Base-by-base conservation (phyloP, 257 asterid species). In the Voacanga thouarsii region DNA sequence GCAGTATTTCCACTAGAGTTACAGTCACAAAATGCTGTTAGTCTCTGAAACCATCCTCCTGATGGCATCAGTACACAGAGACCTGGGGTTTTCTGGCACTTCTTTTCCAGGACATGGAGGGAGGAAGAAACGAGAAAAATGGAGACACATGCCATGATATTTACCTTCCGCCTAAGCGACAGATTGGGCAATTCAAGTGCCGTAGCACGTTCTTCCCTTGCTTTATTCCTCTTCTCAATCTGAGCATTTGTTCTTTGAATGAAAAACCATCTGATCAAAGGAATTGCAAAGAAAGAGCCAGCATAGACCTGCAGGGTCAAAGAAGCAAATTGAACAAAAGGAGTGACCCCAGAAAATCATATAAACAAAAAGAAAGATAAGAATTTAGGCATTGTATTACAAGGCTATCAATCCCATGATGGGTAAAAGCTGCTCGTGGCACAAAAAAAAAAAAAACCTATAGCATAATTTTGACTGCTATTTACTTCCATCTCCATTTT, bases 201-300 rank as follows among this genome's bases (percentile, higher is more conserved):
- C 86, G 39, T 78, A 64, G 91, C 92, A 24, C 88, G 85, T 80
- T 80, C 85, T 83, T 89, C 85, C 84, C 99, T 89, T 37, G 95
- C 91, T 81, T 15, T 80, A 72, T 96, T 96, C 82, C 97, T 90
- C 83, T 84, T 84, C 47, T 80, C 84, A 79, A 96, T 96, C 76
- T 83, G 83, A 44, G 90, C 86, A 74, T 96, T 96, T 73, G 84
- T 86, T 87, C 81, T 89, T 85, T 79, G 88, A 83, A 93, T 77
- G 26, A 88, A 78, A 76, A 93, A 84, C 99, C 96, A 92, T 74
- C 99, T 91, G 77, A 90, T 47, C 79, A 90, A 70, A 74, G 99
- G 99, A 82, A 95, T 95, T 59, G 92, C 94, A 77, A 96, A 96
- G 89, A 96, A 96, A 77, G 99, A 93, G 79, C 96, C 96, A 78